Evolutionary conservation across 768 basidiomycete species (phyloP).

Genomic region (Termitomyces sp.): DNA sequence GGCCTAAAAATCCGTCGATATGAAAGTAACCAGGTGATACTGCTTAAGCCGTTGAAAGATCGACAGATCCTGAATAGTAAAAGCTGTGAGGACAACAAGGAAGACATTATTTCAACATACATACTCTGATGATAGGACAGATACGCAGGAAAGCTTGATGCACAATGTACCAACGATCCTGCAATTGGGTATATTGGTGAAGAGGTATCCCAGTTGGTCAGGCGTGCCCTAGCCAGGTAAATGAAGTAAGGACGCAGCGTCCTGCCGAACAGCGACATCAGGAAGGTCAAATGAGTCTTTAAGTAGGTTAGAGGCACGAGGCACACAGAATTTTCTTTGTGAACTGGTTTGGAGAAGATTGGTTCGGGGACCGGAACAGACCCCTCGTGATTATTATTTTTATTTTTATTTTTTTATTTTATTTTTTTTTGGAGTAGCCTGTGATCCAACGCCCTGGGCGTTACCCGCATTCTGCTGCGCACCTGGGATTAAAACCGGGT

Average conservation of each 20-base stretch:
- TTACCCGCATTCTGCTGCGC: too few relatives aligned
- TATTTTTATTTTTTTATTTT: too few relatives aligned
- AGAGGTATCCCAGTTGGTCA: too few relatives aligned
- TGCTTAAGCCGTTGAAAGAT: conserved; percentile 4
- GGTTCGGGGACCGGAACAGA: background rate
- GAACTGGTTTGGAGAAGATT: background rate
- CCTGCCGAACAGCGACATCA: conserved; percentile 28
- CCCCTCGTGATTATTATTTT: background rate
- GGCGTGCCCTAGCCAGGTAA: conserved; percentile 11
- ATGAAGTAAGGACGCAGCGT: conserved; percentile 26
- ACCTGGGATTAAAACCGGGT: too few relatives aligned
- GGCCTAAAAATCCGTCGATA: background rate
- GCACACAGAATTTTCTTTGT: conserved; percentile 12
- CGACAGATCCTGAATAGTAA: background rate
- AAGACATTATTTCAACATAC: background rate
- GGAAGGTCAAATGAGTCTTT: conserved; percentile 16
- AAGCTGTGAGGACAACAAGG: background rate
- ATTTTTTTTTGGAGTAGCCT: too few relatives aligned
- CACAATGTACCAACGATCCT: too few relatives aligned
- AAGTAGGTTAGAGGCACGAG: conserved; percentile 38
- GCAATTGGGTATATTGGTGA: conserved; percentile 18
- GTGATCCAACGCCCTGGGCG: too few relatives aligned
- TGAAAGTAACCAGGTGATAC: background rate
- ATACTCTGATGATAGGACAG: conserved; percentile 4
- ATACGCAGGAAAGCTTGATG: conserved; percentile 3